Percentiles rank a stretch among this genome's conserved stretches.
Evolutionary conservation across 2,329 filamentous ascomycete species (phyloP).

Genomic region (Aureobasidium sp.): DNA sequence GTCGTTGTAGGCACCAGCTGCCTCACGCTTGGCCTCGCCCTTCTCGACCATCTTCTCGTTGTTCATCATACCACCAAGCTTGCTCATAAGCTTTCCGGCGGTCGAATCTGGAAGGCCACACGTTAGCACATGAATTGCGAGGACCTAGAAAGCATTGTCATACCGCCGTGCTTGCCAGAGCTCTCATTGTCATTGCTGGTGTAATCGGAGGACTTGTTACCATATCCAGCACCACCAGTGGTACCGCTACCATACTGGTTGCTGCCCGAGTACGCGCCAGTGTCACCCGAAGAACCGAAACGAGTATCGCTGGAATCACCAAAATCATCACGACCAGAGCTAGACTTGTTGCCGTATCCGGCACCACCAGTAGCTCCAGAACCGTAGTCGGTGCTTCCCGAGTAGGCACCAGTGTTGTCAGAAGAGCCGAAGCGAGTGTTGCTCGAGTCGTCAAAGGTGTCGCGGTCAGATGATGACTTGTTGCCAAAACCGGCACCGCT

Average conservation of each 20-base stretch:
- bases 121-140: background rate
- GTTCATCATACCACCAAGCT: constrained; percentile 40
- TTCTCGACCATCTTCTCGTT: constrained; percentile 43
- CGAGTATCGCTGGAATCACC: constrained; percentile 19
- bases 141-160: background rate
- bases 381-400: constrained; percentile 1
- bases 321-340: constrained; percentile 30
- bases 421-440: constrained; percentile 18
- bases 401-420: constrained; percentile 29
- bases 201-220: constrained; percentile 27
- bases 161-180: constrained; percentile 4
- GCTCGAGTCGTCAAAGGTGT: background rate
- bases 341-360: constrained; percentile 20
- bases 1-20: constrained; percentile 15
- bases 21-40: constrained; percentile 46
- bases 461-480: constrained; percentile 22
- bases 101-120: constrained; percentile 33
- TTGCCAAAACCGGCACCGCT: constrained; percentile 24
- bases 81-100: constrained; percentile 48
- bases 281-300: background rate
- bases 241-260: background rate
- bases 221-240: constrained; percentile 31
- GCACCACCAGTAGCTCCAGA: background rate
- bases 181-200: background rate
- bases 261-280: background rate